Base-by-base conservation (phyloP, 2,329 filamentous ascomycete species). In the Sclerotinia subarctica region DNA sequence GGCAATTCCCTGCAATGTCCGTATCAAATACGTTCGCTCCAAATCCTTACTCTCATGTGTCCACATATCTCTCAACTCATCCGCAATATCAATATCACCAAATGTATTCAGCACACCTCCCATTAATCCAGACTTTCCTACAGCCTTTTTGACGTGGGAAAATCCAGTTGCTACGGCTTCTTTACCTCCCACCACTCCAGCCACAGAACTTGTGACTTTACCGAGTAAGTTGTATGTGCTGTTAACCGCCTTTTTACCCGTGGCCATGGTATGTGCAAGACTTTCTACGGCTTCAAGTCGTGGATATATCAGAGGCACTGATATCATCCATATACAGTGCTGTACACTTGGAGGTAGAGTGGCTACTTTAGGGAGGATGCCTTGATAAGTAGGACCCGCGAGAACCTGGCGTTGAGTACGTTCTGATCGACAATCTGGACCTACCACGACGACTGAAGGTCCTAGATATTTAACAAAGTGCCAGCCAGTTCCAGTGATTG, bases 41-140 rank as follows among this genome's bases (percentile, higher is more conserved):
- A 99, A 88, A 75, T 99, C 95, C 85, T 98, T 99, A 64, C 91
- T 94, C 64, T 98, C 94, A 76, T 99, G 95, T 29, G 95, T 99
- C 95, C 95, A 99, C 83, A 96, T 90, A 78, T 99, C 95, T 77
- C 94, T 90, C 69, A 98, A 82, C 77, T 98, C 95, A 80, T 99
- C 95, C 65, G 95, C 88, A 63, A 98, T 87, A 76, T 97, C 95
- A 70, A 99, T 90, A 73, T 98, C 95, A 66, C 95, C 95, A 78
- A 99, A 99, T 47, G 96, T 94, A 81, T 93, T 97, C 60, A 99
- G 83, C 51, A 98, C 93, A 68, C 93, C 91, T 70, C 94, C 94
- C 94, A 99, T 98, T 64, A 99, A 83, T 1, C 95, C 95, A 1
- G 89, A 90, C 80, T 99, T 99, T 60, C 95, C 95, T 24, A 99